Conservation (phyloP, 2,329 filamentous ascomycete species). For the Fonsecaea nubica region DNA sequence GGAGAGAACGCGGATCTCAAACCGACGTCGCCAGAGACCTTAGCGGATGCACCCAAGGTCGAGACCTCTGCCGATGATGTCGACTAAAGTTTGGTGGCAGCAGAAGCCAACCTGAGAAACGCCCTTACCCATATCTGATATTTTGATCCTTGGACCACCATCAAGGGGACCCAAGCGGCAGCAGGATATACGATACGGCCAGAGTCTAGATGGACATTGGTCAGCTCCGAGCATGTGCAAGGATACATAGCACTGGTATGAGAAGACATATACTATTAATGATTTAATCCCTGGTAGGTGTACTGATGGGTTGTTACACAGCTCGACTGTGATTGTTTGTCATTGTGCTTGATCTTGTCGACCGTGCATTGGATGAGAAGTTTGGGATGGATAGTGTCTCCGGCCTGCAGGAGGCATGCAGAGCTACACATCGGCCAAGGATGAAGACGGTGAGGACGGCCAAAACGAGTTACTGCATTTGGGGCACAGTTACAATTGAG, state of each 20-base stretch:
- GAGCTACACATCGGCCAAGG: not conserved
- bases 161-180: not conserved
- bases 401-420: not conserved
- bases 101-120: not conserved
- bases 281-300: slow-evolving; percentile 4
- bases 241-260: slow-evolving; percentile 3
- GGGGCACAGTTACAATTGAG: not conserved
- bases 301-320: slow-evolving; percentile 1
- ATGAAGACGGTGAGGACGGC: not conserved
- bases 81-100: slow-evolving; percentile 26
- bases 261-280: slow-evolving; percentile 10
- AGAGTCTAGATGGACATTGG: not conserved
- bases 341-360: not conserved
- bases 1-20: slow-evolving; percentile 24
- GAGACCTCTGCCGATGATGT: slow-evolving; percentile 37
- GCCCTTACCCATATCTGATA: not conserved
- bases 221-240: slow-evolving; percentile 1
- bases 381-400: not conserved
- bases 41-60: slow-evolving; percentile 13
- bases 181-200: not conserved
- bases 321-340: slow-evolving; percentile 5
- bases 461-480: not conserved
- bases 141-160: not conserved
- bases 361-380: not conserved
- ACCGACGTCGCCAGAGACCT: slow-evolving; percentile 15